Base-by-base conservation (phyloP, 225 moss, liverwort and hornwort genomes). In the Marchantia paleacea region DNA sequence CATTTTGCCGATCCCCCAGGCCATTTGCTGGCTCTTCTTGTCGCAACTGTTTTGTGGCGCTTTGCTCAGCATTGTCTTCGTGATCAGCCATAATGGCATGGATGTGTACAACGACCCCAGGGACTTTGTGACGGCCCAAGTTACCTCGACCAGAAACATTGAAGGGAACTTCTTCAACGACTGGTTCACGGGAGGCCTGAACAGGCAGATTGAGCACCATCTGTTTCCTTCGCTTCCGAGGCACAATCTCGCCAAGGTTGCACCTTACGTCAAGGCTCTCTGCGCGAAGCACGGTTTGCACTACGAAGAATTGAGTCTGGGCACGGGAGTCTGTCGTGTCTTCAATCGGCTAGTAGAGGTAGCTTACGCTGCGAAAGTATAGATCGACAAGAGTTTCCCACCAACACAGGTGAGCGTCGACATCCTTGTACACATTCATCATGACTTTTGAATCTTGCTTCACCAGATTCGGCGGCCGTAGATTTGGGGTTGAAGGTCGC, bases 61-160 rank as follows among this genome's bases (percentile, higher is more conserved):
- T n/a, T 83, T 99, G 29, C 84, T 99, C 77, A 94, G 99, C 79
- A 83, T 86, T 78, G 95, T 99, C 4, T 99, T 95, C 81, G 95
- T 99, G 6, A 89, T 99, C 3, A 99, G 94, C 69, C 99, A 99
- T 85, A 99, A 99, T 73, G 99, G 99, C 28, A 99, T 95, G 99
- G 95, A 99, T 80, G 95, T 99, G 12, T 94, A 99, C 86, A 99
- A 95, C 81, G 88, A 81, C 52, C 85, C 91, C 7, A 91, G 93
- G 78, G 99, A 99, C 15, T 99, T 99, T 61, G 92, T 99, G 50
- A 86, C 84, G 19, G 95, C 95, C 6, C 99, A 99, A 85, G 86
- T 95, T 22, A 78, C 81, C 52, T 80, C 99, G 60, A 99, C 99
- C 12, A 86, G 95, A 39, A 90, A 99, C 80, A 92, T 99, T 3